These are phyloP conservation scores for Penicillium cataractarum DNA, from an alignment of 495 filamentous ascomycete species.

Conservation along the genomic window DNA sequence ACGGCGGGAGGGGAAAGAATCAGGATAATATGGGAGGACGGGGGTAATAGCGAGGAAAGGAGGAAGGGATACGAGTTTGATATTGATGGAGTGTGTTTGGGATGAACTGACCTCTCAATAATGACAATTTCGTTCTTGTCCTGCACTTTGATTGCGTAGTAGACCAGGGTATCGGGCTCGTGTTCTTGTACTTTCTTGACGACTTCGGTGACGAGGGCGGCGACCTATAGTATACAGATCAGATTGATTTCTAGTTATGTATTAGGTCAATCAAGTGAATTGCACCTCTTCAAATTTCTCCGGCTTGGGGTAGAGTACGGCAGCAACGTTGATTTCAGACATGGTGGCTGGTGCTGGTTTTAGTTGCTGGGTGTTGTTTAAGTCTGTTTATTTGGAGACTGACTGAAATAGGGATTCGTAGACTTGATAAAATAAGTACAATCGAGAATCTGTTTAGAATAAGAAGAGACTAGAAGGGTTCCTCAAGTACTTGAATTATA, in stretches of 20 bases:
- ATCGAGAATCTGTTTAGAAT: neutral
- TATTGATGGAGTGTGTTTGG: too few relatives aligned
- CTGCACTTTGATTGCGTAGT: slow-evolving; percentile 32
- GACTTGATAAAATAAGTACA: neutral
- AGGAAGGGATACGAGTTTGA: neutral
- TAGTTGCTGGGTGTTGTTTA: neutral
- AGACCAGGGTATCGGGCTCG: slow-evolving; percentile 40
- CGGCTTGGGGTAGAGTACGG: slow-evolving; percentile 34
- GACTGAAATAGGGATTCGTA: neutral
- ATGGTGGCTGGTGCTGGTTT: slow-evolving; percentile 16
- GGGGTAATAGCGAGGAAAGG: too few relatives aligned
- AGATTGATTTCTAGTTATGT: neutral
- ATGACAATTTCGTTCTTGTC: slow-evolving; percentile 39
- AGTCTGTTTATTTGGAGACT: neutral
- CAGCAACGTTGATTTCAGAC: slow-evolving; percentile 37
- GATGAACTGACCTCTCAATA: slow-evolving; percentile 37
- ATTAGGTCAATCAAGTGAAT: neutral
- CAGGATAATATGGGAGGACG: neutral
- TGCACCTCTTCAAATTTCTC: slow-evolving; percentile 39
- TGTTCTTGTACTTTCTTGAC: slow-evolving; percentile 33
- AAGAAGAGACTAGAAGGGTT: neutral
- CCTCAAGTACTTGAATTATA: slow-evolving; percentile 5
- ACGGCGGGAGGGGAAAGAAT: neutral
- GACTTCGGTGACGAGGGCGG: slow-evolving; percentile 28
- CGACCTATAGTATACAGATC: slow-evolving; percentile 23